These are phyloP conservation scores for Rubus idaeus DNA, from an alignment of 306 rosid species.

Conservation along the genomic window DNA sequence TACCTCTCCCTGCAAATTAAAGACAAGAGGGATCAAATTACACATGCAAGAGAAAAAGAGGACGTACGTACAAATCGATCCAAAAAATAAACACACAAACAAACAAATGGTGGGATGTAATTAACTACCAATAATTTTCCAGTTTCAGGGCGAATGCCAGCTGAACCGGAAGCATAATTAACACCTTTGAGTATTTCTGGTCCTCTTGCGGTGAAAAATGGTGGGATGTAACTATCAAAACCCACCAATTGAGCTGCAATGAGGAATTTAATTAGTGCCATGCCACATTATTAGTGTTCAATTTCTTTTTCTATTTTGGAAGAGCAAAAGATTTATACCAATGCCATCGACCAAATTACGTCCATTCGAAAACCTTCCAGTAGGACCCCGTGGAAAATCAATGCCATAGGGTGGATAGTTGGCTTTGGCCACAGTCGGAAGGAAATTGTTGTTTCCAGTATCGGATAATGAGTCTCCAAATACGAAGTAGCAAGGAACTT, in stretches of 20 bases:
- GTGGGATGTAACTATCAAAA: constrained; percentile 44
- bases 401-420: constrained; percentile 55
- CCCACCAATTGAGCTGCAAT: constrained; percentile 59
- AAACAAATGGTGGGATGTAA: too few species aligned
- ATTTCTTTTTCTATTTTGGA: too few species aligned
- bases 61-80: too few species aligned
- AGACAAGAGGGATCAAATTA: not conserved
- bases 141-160: constrained; percentile 6
- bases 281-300: too few species aligned
- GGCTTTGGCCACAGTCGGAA: constrained; percentile 17
- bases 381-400: constrained; percentile 43
- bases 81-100: too few species aligned
- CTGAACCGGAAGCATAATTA: constrained; percentile 18
- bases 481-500: constrained; percentile 40
- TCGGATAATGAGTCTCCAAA: constrained; percentile 57
- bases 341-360: constrained; percentile 37
- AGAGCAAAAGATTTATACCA: constrained; percentile 29
- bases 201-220: constrained; percentile 31
- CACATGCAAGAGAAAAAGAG: not conserved
- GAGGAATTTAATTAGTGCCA: not conserved
- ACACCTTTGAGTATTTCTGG: not conserved
- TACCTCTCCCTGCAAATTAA: constrained; percentile 24
- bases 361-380: constrained; percentile 58
- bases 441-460: constrained; percentile 52
- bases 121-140: not conserved